Percentiles rank a stretch among this genome's conserved stretches.
Evolutionary conservation across 495 filamentous ascomycete species (phyloP).

Genomic region (Penicillium malachiteum): DNA sequence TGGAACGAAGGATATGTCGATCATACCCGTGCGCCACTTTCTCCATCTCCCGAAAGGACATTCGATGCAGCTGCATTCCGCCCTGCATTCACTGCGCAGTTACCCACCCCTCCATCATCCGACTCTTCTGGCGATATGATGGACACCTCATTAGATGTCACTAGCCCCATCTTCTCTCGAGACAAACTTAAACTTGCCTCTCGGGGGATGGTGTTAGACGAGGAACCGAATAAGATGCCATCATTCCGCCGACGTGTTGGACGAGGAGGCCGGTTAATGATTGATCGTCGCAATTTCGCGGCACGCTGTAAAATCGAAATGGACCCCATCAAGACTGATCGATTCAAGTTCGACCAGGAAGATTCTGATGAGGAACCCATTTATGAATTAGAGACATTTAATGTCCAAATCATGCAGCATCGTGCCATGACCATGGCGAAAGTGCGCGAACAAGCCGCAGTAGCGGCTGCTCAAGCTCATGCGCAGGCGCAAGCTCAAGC

Average conservation of each 20-base stretch:
- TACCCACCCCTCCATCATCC: conserved; percentile 84
- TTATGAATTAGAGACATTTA: conserved; percentile 70
- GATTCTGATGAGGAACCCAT: conserved; percentile 68
- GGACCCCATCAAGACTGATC: conserved; percentile 58
- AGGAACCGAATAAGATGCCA: conserved; percentile 49
- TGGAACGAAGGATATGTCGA: conserved; percentile 88
- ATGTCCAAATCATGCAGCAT: conserved; percentile 68
- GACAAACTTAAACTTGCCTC: conserved; percentile 51
- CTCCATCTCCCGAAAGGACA: conserved; percentile 59
- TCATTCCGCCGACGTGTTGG: conserved; percentile 70
- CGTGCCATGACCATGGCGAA: conserved; percentile 64
- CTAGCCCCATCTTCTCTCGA: conserved; percentile 43
- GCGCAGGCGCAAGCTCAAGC: conserved; percentile 48
- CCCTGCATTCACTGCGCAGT: conserved; percentile 75
- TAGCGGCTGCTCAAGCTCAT: conserved; percentile 44
- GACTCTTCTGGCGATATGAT: conserved; percentile 62
- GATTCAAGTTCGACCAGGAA: conserved; percentile 78
- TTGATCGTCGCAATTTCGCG: conserved; percentile 65
- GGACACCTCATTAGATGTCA: conserved; percentile 45
- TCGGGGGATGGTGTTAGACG: conserved; percentile 45
- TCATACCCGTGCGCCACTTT: conserved; percentile 75
- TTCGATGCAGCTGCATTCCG: conserved; percentile 64
- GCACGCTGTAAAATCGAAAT: conserved; percentile 51
- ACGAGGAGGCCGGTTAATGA: conserved; percentile 74
- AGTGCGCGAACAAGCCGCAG: conserved; percentile 45